These are phyloP conservation scores for Dendrostoma leiphaemia DNA, from an alignment of 2,329 filamentous ascomycete species.

Conservation along the genomic window DNA sequence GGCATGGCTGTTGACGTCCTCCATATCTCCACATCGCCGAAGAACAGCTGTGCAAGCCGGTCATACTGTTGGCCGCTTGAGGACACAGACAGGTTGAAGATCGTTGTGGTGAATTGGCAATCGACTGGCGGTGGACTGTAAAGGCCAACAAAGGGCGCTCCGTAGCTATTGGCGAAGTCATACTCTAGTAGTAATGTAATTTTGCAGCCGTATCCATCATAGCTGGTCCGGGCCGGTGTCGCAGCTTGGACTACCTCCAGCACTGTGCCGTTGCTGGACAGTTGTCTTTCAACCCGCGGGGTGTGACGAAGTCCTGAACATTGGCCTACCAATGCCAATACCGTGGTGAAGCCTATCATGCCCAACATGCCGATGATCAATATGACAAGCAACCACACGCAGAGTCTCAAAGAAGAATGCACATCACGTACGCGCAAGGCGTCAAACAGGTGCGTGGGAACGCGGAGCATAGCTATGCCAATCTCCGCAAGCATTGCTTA, in stretches of 20 bases:
- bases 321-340: no score
- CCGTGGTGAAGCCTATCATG: no score
- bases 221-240: constrained; percentile 23
- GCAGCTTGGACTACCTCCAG: constrained; percentile 28
- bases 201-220: constrained; percentile 21
- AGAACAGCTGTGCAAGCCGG: constrained; percentile 56
- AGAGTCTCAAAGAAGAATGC: no score
- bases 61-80: constrained; percentile 62
- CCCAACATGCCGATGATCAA: no score
- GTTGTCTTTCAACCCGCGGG: no score
- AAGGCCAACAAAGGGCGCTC: constrained; percentile 25
- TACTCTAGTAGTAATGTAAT: constrained; percentile 25
- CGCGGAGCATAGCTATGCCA: no score
- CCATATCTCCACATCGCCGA: constrained; percentile 63
- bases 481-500: no score
- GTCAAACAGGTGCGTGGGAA: no score
- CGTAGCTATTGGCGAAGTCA: constrained; percentile 28
- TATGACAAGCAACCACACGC: no score
- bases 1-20: constrained; percentile 65
- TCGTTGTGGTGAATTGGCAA: constrained; percentile 28
- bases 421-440: no score
- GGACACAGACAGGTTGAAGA: constrained; percentile 59
- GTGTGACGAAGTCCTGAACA: no score
- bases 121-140: constrained; percentile 24
- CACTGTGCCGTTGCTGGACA: no score